Evolutionary conservation across 1,284 basidiomycete genomes (phyloP).

Genomic region (Ustilago loliicola): DNA sequence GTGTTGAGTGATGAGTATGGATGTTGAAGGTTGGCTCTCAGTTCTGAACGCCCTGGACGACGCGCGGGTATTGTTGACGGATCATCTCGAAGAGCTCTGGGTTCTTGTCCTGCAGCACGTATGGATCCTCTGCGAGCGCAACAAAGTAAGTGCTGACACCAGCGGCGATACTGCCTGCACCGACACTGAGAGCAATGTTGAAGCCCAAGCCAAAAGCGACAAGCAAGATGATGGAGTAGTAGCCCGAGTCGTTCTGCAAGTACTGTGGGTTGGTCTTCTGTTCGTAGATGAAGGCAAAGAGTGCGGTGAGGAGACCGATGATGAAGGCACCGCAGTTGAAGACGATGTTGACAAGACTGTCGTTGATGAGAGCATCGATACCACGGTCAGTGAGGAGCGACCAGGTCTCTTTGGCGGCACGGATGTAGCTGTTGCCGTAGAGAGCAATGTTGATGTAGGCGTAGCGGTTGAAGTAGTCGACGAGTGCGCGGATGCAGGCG

Average conservation of each 20-base stretch:
- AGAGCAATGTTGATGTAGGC: constrained; percentile 85
- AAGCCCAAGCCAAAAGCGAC: constrained; percentile 68
- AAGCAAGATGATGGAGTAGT: constrained; percentile 59
- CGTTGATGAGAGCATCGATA: constrained; percentile 86
- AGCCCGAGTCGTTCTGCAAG: constrained; percentile 52
- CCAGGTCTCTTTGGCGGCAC: constrained; percentile 92
- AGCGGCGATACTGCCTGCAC: constrained; percentile 65
- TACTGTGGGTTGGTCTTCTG: constrained; percentile 67
- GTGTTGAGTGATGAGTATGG: background rate
- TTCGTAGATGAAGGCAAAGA: constrained; percentile 86
- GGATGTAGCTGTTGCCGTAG: constrained; percentile 87
- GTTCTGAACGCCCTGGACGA: constrained; percentile 68
- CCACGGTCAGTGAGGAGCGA: constrained; percentile 82
- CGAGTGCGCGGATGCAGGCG: constrained; percentile 43
- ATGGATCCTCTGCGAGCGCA: constrained; percentile 62
- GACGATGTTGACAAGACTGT: constrained; percentile 80
- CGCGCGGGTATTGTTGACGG: constrained; percentile 65
- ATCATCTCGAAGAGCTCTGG: constrained; percentile 62
- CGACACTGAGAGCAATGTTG: constrained; percentile 69
- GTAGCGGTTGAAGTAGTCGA: constrained; percentile 74
- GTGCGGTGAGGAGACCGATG: constrained; percentile 81
- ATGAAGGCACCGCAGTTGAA: constrained; percentile 75
- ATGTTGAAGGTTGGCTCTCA: constrained; percentile 3
- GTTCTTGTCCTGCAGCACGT: constrained; percentile 54
- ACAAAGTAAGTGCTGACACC: constrained; percentile 71